These are phyloP conservation scores for Globisporangium orthogonon DNA, from an alignment of 352 stramenopile species.

Conservation along the genomic window DNA sequence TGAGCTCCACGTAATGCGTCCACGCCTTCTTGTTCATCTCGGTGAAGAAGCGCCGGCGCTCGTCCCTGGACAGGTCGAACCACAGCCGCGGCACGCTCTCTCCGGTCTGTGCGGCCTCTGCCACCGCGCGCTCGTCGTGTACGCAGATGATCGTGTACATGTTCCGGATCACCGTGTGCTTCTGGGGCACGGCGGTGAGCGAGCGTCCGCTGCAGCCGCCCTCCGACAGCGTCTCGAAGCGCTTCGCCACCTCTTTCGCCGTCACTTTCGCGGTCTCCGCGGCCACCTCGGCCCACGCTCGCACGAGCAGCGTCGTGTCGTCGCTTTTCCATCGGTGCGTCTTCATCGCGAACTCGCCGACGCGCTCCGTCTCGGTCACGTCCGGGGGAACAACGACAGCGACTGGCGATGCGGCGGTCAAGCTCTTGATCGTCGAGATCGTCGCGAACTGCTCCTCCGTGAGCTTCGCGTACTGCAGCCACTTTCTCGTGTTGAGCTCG, in stretches of 20 bases:
- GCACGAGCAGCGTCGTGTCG: conserved; percentile 1
- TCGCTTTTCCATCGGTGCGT: conserved; percentile 1
- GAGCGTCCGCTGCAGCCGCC: neutral
- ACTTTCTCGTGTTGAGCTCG: neutral
- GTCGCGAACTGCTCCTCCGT: neutral
- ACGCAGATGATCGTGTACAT: conserved; percentile 3
- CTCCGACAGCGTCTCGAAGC: neutral
- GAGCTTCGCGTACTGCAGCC: conserved; percentile 1
- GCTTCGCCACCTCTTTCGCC: neutral
- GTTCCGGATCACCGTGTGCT: conserved; percentile 3
- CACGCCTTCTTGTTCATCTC: conserved; percentile 2
- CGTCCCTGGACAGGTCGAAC: conserved; percentile 2
- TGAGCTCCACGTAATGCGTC: conserved; percentile 1
- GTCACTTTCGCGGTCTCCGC: neutral
- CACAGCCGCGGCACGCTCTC: neutral
- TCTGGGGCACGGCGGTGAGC: neutral
- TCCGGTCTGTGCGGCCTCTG: neutral
- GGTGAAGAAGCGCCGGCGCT: neutral
- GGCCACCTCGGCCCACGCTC: neutral
- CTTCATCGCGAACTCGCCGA: neutral
- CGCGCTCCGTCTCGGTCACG: neutral
- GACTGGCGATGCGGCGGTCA: neutral
- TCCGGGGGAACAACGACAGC: neutral
- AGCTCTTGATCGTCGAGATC: neutral
- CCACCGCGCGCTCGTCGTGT: conserved; percentile 1